These are phyloP conservation scores for Melocanna baccifera DNA, from an alignment of 176 grass and related monocot species.

Conservation along the genomic window DNA sequence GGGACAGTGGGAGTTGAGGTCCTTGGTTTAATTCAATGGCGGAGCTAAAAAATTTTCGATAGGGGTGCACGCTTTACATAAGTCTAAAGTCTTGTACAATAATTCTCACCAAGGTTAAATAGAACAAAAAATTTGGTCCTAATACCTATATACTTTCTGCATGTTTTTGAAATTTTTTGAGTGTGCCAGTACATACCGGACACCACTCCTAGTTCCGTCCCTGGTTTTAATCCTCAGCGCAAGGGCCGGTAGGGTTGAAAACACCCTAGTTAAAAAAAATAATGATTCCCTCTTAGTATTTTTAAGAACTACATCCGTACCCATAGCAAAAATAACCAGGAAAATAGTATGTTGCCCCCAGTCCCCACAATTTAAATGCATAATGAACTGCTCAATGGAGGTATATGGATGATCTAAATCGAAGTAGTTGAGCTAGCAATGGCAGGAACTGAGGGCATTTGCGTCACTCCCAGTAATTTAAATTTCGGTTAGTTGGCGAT, in stretches of 20 bases:
- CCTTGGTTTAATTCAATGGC: too few species aligned
- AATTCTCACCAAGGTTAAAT: too few species aligned
- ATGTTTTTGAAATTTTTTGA: too few species aligned
- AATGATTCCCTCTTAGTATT: not conserved
- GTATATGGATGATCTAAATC: not conserved
- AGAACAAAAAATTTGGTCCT: too few species aligned
- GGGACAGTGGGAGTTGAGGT: not conserved
- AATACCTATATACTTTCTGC: too few species aligned
- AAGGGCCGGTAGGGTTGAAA: not conserved
- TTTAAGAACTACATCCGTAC: not conserved
- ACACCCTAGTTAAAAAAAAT: not conserved
- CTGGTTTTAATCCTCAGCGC: too few species aligned
- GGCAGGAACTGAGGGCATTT: not conserved
- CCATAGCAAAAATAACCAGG: not conserved
- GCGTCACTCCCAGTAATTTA: not conserved
- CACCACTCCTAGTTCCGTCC: too few species aligned
- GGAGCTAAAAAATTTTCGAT: too few species aligned
- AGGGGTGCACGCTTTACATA: too few species aligned
- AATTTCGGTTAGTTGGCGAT: constrained; percentile 41
- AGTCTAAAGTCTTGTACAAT: too few species aligned
- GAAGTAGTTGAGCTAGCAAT: constrained; percentile 21
- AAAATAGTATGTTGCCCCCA: not conserved
- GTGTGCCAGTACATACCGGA: too few species aligned
- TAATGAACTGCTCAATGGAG: not conserved
- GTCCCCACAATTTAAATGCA: constrained; percentile 5